Evolutionary conservation across 1,139 yeast genomes (phyloP), one percentile per base, ranked within the genome.

Genomic region (Suhomyces anneliseae): DNA sequence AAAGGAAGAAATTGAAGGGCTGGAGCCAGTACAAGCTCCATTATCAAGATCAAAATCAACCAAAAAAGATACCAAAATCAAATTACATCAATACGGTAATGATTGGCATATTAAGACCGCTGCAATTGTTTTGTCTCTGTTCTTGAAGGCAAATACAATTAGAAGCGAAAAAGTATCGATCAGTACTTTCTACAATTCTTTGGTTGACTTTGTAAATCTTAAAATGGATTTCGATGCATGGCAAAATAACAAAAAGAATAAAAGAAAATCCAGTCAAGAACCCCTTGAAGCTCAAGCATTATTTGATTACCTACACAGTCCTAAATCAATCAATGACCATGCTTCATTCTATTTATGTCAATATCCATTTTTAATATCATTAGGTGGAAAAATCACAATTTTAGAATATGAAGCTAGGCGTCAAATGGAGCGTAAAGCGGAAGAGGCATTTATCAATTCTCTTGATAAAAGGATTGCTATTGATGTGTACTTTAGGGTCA

Each of bases 351-450:
- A 82, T 27, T 82, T 93, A 52, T 92, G 97, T 58, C 88, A 86
- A 53, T 90, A 78, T 57, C 97, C 98, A 1, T 90, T 87, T 61
- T 67, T 90, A 47, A 70, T 93, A 19, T 84, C 96, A 0, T 69
- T 93, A 54, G 96, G 96, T 0, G 79, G 89, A 4, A 93, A 93
- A 64, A 87, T 90, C 2, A 74, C 85, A 0, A 81, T 92, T 3
- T 68, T 93, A 54, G 96, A 89, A 57, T 83, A 87, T 62, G 97
- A 90, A 59, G 90, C 95, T 0, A 79, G 83, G 49, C 69, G 88
- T 37, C 87, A 83, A 48, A 90, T 92, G 96, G 95, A 87, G 57
- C 69, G 87, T 47, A 85, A 86, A 59, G 97, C 96, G 0, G 96
- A 90, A 57, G 95, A 89, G 60, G 96, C 97, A 0, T 90, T 90